Percentiles rank a stretch among this genome's conserved stretches.
Conservation (phyloP, 2,329 filamentous ascomycete genomes). For the Aspergillus floridensis region DNA sequence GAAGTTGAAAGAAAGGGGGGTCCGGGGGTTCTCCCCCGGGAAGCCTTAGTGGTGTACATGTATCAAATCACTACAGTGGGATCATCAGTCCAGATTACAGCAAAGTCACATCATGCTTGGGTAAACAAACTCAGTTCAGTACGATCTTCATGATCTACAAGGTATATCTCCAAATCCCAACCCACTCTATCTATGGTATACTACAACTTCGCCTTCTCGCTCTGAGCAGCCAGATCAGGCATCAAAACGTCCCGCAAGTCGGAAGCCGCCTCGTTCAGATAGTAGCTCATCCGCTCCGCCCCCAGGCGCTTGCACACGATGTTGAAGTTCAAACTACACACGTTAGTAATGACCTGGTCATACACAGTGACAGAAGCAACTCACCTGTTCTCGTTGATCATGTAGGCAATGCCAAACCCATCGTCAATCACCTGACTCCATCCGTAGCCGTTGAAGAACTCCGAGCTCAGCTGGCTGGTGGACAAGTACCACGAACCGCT, state of each 20-base stretch:
- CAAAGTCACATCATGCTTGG: no score
- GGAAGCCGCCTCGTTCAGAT: slow-evolving; percentile 85
- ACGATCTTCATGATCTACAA: no score
- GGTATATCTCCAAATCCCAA: no score
- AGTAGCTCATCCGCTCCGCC: slow-evolving; percentile 91
- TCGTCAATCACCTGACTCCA: slow-evolving; percentile 98
- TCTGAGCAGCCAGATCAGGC: slow-evolving; percentile 65
- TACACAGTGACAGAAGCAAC: slow-evolving; percentile 20
- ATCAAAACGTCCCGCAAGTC: slow-evolving; percentile 85
- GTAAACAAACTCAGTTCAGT: no score
- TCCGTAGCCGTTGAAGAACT: slow-evolving; percentile 98
- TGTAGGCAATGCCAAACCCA: slow-evolving; percentile 96
- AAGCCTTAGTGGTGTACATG: no score
- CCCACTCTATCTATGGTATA: neutral
- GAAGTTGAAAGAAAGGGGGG: no score
- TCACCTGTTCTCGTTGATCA: slow-evolving; percentile 98
- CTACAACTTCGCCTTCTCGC: slow-evolving; percentile 85
- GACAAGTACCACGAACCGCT: slow-evolving; percentile 86
- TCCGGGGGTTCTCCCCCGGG: no score
- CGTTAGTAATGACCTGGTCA: slow-evolving; percentile 9
- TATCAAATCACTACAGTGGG: no score
- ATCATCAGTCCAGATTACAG: no score
- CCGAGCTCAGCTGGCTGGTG: slow-evolving; percentile 83
- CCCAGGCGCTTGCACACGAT: slow-evolving; percentile 91
- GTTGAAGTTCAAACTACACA: slow-evolving; percentile 86